A percentile compares a stretch with the other conserved stretches of the same genome.
phyloP scores from a whole-genome alignment of 2,329 filamentous ascomycete genomes.

The Fusarium lateritium region DNA sequence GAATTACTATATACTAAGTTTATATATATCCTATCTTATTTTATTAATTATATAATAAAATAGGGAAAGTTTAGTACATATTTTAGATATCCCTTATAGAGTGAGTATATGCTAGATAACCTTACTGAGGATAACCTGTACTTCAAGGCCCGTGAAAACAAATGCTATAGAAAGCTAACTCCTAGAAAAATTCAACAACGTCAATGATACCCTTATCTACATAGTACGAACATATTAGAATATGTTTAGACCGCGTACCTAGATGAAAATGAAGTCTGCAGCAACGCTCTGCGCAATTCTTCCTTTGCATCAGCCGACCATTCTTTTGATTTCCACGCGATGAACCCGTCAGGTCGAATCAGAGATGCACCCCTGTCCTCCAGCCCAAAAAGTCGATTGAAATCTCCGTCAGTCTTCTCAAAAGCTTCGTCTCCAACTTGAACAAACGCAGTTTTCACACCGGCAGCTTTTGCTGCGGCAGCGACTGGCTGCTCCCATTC shows the following conservation, averaged over 20 bases:
- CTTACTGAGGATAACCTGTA: no score
- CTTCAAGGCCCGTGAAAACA: no score
- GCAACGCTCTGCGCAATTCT: background rate
- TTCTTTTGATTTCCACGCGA: slow-evolving; percentile 20
- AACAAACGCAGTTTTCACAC: slow-evolving; percentile 7
- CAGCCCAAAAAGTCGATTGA: slow-evolving; percentile 5
- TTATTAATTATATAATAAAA: no score
- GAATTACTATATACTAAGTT: no score
- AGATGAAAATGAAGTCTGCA: background rate
- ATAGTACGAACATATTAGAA: no score
- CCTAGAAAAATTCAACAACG: no score
- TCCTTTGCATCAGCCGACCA: background rate
- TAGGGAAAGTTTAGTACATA: no score
- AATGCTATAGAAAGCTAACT: no score
- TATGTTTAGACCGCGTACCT: accelerated
- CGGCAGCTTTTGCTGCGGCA: background rate
- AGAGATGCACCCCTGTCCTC: slow-evolving; percentile 15
- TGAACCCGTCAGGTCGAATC: slow-evolving; percentile 30
- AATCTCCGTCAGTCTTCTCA: slow-evolving; percentile 5
- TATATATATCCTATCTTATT: no score
- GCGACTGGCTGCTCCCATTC: slow-evolving; percentile 1
- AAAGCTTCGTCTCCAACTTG: slow-evolving; percentile 4
- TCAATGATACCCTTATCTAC: no score
- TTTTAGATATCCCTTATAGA: no score
- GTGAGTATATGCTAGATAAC: no score